Base-by-base conservation (phyloP, 176 grass and related monocot species). In the Eragrostis curvula region DNA sequence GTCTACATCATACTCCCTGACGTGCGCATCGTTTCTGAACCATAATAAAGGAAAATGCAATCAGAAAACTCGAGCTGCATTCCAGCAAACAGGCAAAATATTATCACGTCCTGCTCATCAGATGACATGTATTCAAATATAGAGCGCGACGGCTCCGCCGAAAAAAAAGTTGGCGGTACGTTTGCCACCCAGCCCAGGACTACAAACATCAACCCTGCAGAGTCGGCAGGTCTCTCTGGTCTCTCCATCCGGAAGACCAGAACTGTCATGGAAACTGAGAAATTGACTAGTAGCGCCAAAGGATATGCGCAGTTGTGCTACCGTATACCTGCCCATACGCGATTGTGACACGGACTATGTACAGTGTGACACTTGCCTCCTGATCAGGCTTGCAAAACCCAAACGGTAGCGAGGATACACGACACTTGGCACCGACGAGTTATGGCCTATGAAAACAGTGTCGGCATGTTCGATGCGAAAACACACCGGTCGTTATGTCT, bases 141-240 rank as follows among this genome's bases (percentile, higher is more conserved):
- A 66, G 64, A 49, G 6, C 58, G 30, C 55, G 64, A 62, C 44
- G 32, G 3, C 18, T 43, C 23, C 50, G 42, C 14, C 5, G 42
- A 55, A 12, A 28, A 39, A 5, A 67, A 24, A 46, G n/a, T 39
- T 44, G 75, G 43, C 44, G 66, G 44, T 47, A 40, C 66, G 41
- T 18, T 20, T 73, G n/a, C n/a, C 70, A 12, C 20, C 7, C 6
- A n/a, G 32, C 61, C 60, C 78, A 61, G 42, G 12, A n/a, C 28
- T 76, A 9, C 25, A 53, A 18, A 29, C 81, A 66, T 75, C 51
- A 52, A 28, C 30, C 50, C 63, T 20, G 63, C 28, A 18, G 29
- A 53, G 72, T 87, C 72, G 53, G 85, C 79, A 55, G 36, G 79
- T 70, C 79, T 30, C 60, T 51, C 78, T 58, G n/a, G n/a, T 59